Conservation (phyloP, 495 filamentous ascomycete genomes). For the Ascodesmis nigricans region DNA sequence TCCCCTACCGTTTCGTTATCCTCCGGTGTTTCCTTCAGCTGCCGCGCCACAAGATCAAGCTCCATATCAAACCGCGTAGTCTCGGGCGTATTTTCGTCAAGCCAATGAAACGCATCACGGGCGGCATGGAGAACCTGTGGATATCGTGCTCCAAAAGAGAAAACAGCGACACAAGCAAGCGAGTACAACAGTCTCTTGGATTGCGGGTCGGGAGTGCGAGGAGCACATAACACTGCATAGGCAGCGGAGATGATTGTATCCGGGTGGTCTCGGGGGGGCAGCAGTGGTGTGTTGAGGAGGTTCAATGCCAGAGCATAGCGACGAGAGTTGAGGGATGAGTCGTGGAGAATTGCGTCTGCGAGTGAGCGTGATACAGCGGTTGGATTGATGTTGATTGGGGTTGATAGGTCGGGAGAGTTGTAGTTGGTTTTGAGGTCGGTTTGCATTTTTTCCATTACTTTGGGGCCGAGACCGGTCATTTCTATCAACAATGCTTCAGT, state of each 20-base stretch:
- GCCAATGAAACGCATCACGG: conserved; percentile 14
- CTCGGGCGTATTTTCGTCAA: conserved; percentile 7
- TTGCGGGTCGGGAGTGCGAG: background rate
- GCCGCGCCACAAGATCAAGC: background rate
- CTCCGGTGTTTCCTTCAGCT: too few species aligned
- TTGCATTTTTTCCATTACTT: conserved; percentile 3
- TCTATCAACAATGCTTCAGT: conserved; percentile 18
- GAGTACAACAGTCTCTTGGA: conserved; percentile 18
- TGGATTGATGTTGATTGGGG: too few species aligned
- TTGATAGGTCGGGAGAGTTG: background rate
- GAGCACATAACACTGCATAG: conserved; percentile 13
- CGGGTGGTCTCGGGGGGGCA: conserved; percentile 9
- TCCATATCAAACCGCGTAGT: conserved; percentile 1
- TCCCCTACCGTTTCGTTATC: background rate
- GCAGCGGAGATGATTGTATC: conserved; percentile 17
- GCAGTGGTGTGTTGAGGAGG: conserved; percentile 1
- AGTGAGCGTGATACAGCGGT: conserved; percentile 9
- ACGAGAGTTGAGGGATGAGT: conserved; percentile 11
- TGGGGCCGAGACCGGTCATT: conserved; percentile 7
- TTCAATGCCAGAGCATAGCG: conserved; percentile 4
- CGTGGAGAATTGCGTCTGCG: conserved; percentile 14
- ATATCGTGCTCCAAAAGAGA: too few species aligned
- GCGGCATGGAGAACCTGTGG: conserved; percentile 15
- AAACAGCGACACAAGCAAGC: conserved; percentile 18
- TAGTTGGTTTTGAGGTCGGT: background rate